Evolutionary conservation across 345 rosid genomes (phyloP).

Genomic region (Nephelium lappaceum): DNA sequence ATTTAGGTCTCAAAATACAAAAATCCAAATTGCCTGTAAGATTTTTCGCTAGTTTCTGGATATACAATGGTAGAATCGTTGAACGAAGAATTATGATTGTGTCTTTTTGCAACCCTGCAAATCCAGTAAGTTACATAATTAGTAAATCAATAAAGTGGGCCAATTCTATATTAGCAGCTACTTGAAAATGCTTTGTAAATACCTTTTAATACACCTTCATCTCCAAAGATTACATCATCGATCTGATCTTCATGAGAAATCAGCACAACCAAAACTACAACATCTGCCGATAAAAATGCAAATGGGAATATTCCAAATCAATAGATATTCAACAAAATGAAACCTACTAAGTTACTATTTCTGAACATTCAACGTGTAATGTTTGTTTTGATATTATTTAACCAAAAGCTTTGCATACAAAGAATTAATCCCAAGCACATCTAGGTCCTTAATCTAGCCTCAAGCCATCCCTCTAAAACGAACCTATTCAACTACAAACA

Average conservation of each 20-base stretch:
- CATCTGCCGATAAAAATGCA: constrained; percentile 48
- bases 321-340: constrained; percentile 5
- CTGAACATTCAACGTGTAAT: not conserved
- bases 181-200: constrained; percentile 17
- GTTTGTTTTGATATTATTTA: not conserved
- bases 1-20: constrained; percentile 2
- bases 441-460: constrained; percentile 6
- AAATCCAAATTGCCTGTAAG: constrained; percentile 49
- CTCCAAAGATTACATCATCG: constrained; percentile 55
- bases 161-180: not conserved
- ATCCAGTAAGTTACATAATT: constrained; percentile 18
- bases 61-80: constrained; percentile 44
- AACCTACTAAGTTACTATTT: not conserved
- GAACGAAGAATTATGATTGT: constrained; percentile 62
- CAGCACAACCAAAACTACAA: constrained; percentile 63
- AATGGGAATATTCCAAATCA: constrained; percentile 7
- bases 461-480: not conserved
- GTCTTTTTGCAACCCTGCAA: constrained; percentile 61
- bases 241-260: constrained; percentile 67
- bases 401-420: not conserved
- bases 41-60: constrained; percentile 61
- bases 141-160: constrained; percentile 12
- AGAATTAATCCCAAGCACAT: not conserved
- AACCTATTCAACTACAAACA: not conserved
- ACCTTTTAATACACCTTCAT: constrained; percentile 70